Evolutionary conservation across 2,329 filamentous ascomycete genomes (phyloP).

Genomic region (Chaetomiaceae sp.): DNA sequence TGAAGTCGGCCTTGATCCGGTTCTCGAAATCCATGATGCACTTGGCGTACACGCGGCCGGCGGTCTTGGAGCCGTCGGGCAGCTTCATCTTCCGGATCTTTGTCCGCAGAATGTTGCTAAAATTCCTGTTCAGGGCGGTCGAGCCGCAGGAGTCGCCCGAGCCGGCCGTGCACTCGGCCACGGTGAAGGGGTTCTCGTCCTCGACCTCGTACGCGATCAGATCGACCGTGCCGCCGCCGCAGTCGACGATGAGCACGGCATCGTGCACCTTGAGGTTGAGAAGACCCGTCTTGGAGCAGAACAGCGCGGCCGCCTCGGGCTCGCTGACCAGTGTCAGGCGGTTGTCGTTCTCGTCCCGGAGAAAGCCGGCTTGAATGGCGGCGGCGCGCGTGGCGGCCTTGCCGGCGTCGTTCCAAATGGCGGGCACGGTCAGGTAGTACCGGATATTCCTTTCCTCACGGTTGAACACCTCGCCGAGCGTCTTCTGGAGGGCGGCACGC

Average conservation of each 20-base stretch:
- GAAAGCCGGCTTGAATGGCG: conserved; percentile 92
- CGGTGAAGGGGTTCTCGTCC: conserved; percentile 93
- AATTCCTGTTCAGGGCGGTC: conserved; percentile 96
- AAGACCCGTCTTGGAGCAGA: conserved; percentile 94
- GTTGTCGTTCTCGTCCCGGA: conserved; percentile 97
- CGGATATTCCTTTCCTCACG: conserved; percentile 96
- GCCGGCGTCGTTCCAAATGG: conserved; percentile 98
- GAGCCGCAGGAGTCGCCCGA: conserved; percentile 97
- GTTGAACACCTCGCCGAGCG: conserved; percentile 94
- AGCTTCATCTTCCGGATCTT: conserved; percentile 99
- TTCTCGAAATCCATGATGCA: conserved; percentile 99
- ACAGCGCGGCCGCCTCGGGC: conserved; percentile 92
- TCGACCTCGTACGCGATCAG: conserved; percentile 98
- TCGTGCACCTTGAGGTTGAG: conserved; percentile 97
- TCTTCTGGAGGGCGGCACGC: conserved; percentile 93
- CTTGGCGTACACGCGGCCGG: conserved; percentile 97
- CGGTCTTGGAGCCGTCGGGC: conserved; percentile 91
- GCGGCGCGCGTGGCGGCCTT: conserved; percentile 95
- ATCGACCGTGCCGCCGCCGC: conserved; percentile 96
- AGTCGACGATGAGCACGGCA: conserved; percentile 96
- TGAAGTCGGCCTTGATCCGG: conserved; percentile 98
- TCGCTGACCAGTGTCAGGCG: conserved; percentile 90
- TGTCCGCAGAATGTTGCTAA: conserved; percentile 93
- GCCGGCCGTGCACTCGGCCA: conserved; percentile 93
- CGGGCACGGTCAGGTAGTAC: conserved; percentile 97